Evolutionary conservation across 192 early-diverging fungal species (phyloP), one percentile per base, ranked within the genome.

Genomic region (Podila epigama): DNA sequence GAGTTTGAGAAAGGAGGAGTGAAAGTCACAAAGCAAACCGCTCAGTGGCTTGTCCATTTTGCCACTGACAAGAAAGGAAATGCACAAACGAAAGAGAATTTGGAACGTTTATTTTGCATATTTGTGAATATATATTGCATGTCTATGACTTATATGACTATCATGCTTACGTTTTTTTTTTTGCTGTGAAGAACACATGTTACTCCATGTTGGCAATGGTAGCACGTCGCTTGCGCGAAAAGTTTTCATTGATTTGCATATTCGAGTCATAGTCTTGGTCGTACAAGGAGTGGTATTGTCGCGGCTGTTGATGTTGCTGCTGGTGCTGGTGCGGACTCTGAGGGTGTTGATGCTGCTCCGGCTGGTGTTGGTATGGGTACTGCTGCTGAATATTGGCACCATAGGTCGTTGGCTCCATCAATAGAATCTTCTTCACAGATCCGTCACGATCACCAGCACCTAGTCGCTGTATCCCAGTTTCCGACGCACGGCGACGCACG

Each of bases 181-280:
- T 22, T 8, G 12, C 28, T 22, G 2, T 53, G 51, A 22, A 53
- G 1, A 15, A 15, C 25, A 53, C 51, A 53, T 22, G 3, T 29
- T 53, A 29, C 20, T 75, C 71, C 58, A 75, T 66, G 5, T 59
- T 42, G n/a, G 73, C 73, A 16, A 77, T 56, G 5, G 66, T 77
- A 4, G 73, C 65, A 13, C 73, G 44, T 31, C 73, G 65, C 61
- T 77, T 77, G 25, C 73, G 53, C 0, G 73, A 77, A 33, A 77
- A 77, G n/a, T 62, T 62, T 35, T 68, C 41, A 13, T 68, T 66
- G 27, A 50, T 62, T 5, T 65, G 60, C 12, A 52, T 75, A 29
- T 53, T 27, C 25, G 73, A 66, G 7, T 66, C 73, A 1, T 63
- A n/a, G n/a, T n/a, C n/a, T 33, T 28, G 20, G 8, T 13, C 42